Evolutionary conservation across 768 basidiomycete genomes (phyloP), one percentile per base, ranked within the genome.

Genomic region (Calocybe gangraenosa): DNA sequence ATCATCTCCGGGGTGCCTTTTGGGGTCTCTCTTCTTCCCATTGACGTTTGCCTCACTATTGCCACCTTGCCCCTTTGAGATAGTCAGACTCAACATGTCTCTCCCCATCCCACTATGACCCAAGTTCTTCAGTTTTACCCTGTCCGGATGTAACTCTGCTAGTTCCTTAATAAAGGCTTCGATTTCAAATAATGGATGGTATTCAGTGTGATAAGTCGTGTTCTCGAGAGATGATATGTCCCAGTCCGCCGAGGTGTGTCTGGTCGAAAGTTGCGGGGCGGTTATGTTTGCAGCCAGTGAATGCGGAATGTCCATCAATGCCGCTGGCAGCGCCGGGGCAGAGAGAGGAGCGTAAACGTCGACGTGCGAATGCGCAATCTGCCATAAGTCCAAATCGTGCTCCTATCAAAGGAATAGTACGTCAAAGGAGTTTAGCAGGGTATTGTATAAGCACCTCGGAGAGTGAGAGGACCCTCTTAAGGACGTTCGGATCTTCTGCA

Each of bases 61-160:
- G 47, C 51, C 34, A 40, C 47, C 34, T 37, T n/a, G 54, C 22
- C 48, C 48, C 25, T 59, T 61, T 3, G 75, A 71, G 15, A 89
- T 71, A 25, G 67, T 71, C 40, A 84, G 52, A 6, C 70, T 79
- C 25, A 67, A 47, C 66, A 86, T 78, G 52, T 79, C 80, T 44
- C 82, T 63, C 2, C 78, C 82, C 58, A 82, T 71, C 3, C 68
- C 75, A 37, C 69, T 78, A 44, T 76, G 73, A 0, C 86, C 87
- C 3, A 89, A 54, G 11, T 60, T 61, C 11, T 70, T 56, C n/a
- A 84, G 45, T 10, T 55, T 49, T 9, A 77, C 71, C 7, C 63
- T 58, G n/a, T 76, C 65, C 0, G 83, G 79, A 48, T 74, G 66
- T 11, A 69, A 51, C 3, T 49, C 59, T 1, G 67, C 70, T 20